Evolutionary conservation across 2,329 filamentous ascomycete genomes (phyloP), one percentile per base, ranked within the genome.

Genomic region (Chalaropsis thielavioides): DNA sequence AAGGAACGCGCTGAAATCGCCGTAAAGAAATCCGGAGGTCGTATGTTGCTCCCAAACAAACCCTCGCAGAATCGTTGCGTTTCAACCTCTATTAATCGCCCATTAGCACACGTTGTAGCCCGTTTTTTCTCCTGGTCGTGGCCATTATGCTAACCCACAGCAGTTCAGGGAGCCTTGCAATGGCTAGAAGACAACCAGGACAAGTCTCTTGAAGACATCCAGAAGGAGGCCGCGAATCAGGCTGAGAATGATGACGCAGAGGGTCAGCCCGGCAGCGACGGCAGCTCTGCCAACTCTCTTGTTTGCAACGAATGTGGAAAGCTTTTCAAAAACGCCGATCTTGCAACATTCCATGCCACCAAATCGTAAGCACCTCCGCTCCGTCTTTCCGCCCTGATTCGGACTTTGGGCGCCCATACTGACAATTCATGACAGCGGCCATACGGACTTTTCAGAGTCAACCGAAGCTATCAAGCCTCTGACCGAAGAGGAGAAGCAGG

Each of bases 261-360:
- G 22, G 70, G 72, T 35, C 72, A 72, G 8, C 71, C 70, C 15
- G 73, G 74, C 27, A 73, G 79, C 35, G 76, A 81, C 2, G 76
- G 78, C 2, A 79, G 83, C 8, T 80, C 79, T 1, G 89, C 91
- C 65, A 83, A 85, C 71, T 95, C 90, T 61, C 83, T 97, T 64
- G 82, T 95, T 62, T 99, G 94, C 81, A 94, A 96, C 69, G 92
- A 96, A 65, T 99, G 94, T 73, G 88, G 88, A 72, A 96, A 96
- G 81, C 88, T 85, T 73, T 95, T 99, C 76, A 83, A 89, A 69
- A 90, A 84, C 71, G 83, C 87, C 69, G 85, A 85, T 31, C 84
- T 92, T 69, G 94, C 92, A 10, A 87, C 92, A 71, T 96, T 90
- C 73, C 94, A 99, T 73, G 94, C 91, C 40, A 84, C 84, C 71